A percentile compares a stretch with the other conserved stretches of the same genome.
These are phyloP conservation scores for Penicillium sclerotiorum DNA, from an alignment of 2,329 filamentous ascomycete species.

Conservation along the genomic window DNA sequence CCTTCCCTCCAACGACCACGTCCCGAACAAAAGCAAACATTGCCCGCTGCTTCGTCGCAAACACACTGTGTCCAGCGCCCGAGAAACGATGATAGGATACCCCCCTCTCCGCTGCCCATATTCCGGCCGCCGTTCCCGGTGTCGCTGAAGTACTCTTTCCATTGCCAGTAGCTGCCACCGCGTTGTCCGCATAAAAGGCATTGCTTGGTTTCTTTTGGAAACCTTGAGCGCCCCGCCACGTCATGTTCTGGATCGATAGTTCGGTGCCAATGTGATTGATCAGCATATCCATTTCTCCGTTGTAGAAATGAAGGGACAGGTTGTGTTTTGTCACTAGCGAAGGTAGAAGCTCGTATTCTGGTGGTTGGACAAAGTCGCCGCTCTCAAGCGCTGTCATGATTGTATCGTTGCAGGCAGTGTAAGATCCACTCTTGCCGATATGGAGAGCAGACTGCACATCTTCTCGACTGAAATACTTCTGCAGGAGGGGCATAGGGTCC, in stretches of 20 bases:
- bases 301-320: conserved; percentile 39
- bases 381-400: conserved; percentile 27
- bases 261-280: conserved; percentile 42
- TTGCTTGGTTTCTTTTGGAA: conserved; percentile 32
- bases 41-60: conserved; percentile 32
- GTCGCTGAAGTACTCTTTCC: background rate
- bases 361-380: conserved; percentile 25
- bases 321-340: conserved; percentile 34
- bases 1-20: conserved; percentile 30
- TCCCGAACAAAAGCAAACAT: conserved; percentile 43
- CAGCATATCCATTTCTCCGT: conserved; percentile 42
- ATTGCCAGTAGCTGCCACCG: conserved; percentile 12
- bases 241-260: conserved; percentile 45
- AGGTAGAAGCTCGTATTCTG: conserved; percentile 38
- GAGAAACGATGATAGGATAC: conserved; percentile 41
- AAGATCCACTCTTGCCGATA: conserved; percentile 22
- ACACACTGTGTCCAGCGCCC: conserved; percentile 38
- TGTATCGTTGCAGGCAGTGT: conserved; percentile 37
- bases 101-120: conserved; percentile 37
- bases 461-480: conserved; percentile 35
- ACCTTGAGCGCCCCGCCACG: conserved; percentile 41
- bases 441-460: conserved; percentile 40
- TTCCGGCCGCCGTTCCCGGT: conserved; percentile 24
- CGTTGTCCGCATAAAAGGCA: conserved; percentile 31
- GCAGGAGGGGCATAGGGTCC: conserved; percentile 25